phyloP scores from a whole-genome alignment of 129 eudicot species.

The Sambucus nigra region DNA sequence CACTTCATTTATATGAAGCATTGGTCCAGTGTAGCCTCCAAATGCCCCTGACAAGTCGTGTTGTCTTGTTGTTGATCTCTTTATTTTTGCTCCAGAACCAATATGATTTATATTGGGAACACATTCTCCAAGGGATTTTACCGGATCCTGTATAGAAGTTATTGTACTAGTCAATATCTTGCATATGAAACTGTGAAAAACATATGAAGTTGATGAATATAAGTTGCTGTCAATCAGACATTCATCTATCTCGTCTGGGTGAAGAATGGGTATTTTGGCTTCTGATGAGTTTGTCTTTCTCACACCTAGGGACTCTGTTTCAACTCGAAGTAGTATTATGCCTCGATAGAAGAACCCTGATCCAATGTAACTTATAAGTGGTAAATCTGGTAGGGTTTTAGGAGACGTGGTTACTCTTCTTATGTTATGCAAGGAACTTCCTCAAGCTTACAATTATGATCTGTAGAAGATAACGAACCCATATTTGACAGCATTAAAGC shows the following conservation, averaged over 20 bases:
- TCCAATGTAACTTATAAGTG: conserved; percentile 95
- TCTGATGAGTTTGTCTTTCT: conserved; percentile 92
- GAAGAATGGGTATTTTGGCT: conserved; percentile 99
- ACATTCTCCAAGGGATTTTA: conserved; percentile 23
- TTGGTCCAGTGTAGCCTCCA: conserved; percentile 23
- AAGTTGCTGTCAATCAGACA: no score
- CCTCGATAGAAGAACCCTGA: conserved; percentile 99
- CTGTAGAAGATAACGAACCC: conserved; percentile 97
- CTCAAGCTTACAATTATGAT: conserved; percentile 94
- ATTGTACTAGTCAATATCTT: neutral
- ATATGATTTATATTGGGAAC: conserved; percentile 35
- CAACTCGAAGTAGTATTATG: conserved; percentile 99
- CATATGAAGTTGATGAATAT: no score
- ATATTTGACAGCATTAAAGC: conserved; percentile 85
- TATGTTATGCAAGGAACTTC: conserved; percentile 96
- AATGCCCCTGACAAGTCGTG: conserved; percentile 12
- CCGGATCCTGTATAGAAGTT: conserved; percentile 48
- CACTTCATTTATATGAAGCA: conserved; percentile 15
- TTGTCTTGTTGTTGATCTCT: conserved; percentile 46
- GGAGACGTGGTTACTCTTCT: conserved; percentile 89
- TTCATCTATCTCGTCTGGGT: conserved; percentile 94
- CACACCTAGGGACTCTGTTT: conserved; percentile 90
- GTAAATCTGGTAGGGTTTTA: conserved; percentile 84
- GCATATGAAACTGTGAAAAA: no score
- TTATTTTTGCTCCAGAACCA: conserved; percentile 86